Evolutionary conservation across 257 asterid species (phyloP), one percentile per base, ranked within the genome.

Genomic region (Forsythia suspensa): DNA sequence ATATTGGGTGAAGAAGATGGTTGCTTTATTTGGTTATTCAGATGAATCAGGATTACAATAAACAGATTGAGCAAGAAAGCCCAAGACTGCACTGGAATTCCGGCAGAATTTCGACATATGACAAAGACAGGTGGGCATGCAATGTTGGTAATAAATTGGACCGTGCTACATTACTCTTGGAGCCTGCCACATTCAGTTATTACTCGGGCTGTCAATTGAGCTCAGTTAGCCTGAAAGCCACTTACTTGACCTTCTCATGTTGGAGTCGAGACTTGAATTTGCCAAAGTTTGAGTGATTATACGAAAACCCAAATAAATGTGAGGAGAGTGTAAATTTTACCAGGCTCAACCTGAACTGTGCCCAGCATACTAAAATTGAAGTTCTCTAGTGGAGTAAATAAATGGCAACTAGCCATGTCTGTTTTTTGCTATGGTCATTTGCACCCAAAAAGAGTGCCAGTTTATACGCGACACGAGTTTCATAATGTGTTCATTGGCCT

Each of bases 1-100:
- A 79, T 91, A 85, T 84, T 93, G 99, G 98, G 82, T 86, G 52
- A 85, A 85, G 75, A 88, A 90, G 87, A 93, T 95, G 98, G 81
- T 86, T 80, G 94, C 94, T 72, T 89, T 95, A 76, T 95, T 95
- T 85, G 96, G 99, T 77, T 86, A 78, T 84, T 80, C 93, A 67
- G 90, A 85, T 63, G 90, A 90, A 73, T 89, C 80, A 59, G 80
- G 74, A n/a, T 37, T 59, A 82, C 80, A 88, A 83, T 74, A 79
- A 78, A 77, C 80, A 73, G 39, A 77, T 73, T 55, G 94, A 89
- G 82, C 77, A 76, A 63, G 88, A 78, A 78, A 87, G 85, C 82
- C 81, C 88, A 21, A 82, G 83, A 77, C 78, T 59, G n/a, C 63
- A 12, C 57, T 76, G 80, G 85, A 77, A 84, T 77, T 76, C 94